Evolutionary conservation across 371 early-diverging fungal species (phyloP).

Genomic region (Actinomucor elegans): DNA sequence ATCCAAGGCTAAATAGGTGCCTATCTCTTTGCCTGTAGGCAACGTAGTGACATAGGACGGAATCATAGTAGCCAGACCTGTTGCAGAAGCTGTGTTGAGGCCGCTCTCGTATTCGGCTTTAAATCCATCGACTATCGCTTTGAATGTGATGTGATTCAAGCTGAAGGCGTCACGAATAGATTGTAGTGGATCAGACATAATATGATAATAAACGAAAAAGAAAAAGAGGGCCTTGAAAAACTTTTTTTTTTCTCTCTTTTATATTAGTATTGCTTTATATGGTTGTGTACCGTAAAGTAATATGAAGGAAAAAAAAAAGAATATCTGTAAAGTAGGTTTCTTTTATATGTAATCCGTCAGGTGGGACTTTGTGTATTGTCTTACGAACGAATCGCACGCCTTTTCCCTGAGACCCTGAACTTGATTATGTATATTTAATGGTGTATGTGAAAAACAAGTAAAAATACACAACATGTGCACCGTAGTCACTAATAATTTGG

Average conservation of each 20-base stretch:
- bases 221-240: conserved; percentile 3
- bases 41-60: conserved; percentile 81
- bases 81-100: conserved; percentile 42
- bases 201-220: conserved; percentile 1
- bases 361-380: conserved; percentile 14
- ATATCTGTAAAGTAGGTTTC: conserved; percentile 1
- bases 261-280: too few species aligned
- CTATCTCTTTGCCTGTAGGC: conserved; percentile 84
- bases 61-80: conserved; percentile 60
- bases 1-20: conserved; percentile 86
- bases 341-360: conserved; percentile 9
- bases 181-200: conserved; percentile 5
- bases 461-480: background rate
- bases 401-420: conserved; percentile 26
- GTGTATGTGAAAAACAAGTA: background rate
- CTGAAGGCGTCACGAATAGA: conserved; percentile 11
- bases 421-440: conserved; percentile 7
- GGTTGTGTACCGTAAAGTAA: too few species aligned
- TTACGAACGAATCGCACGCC: conserved; percentile 10
- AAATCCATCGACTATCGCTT: conserved; percentile 52
- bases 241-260: too few species aligned
- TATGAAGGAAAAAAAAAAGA: background rate
- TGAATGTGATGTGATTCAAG: conserved; percentile 32
- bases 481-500: too few species aligned
- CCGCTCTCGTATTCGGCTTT: conserved; percentile 47